Evolutionary conservation across 2,329 filamentous ascomycete genomes (phyloP), one percentile per base, ranked within the genome.

Genomic region (Colletotrichum simmondsii): DNA sequence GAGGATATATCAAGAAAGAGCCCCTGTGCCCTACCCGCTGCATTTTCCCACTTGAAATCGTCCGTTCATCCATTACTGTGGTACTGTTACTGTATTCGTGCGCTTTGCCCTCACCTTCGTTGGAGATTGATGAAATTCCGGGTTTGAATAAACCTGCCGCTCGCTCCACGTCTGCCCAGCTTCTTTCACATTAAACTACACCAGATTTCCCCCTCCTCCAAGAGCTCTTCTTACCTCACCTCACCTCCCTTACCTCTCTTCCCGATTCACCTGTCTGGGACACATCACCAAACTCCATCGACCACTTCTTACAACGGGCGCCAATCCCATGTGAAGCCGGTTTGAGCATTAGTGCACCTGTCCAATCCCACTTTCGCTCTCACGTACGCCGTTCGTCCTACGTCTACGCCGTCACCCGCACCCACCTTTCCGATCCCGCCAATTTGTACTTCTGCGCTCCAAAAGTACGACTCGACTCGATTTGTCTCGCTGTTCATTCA

Each of bases 1-100:
- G 35, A 67, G 66, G 65, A 65, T 72, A 72, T 72, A 69, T 60
- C 65, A 72, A 72, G 70, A 72, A 65, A 70, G 70, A 72, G 66
- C 59, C 70, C 70, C 65, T 57, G 65, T 64, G 60, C 66, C 32
- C 14, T 65, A 35, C 32, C 26, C 16, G 35, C 28, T n/a, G 28
- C 4, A 32, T 59, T 28, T 53, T 28, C 37, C 22, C 46, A 30
- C 54, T 59, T 60, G 42, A 52, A 71, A 58, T 19, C 32, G 49
- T 35, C 24, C 32, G 54, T 35, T 32, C 26, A 59, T 42, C 46
- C 65, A 54, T 56, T 59, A 53, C 16, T 19, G 14, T 19, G 14
- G 16, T 42, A 42, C 26, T 14, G 30, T 16, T 60, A 56, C 32
- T 65, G 54, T 64, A 30, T 26, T 57, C 58, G 26, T 49, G 22